Percentiles rank a stretch among this genome's conserved stretches.
phyloP scores from a whole-genome alignment of 2,329 filamentous ascomycete species.

The Apiospora malaysiana region DNA sequence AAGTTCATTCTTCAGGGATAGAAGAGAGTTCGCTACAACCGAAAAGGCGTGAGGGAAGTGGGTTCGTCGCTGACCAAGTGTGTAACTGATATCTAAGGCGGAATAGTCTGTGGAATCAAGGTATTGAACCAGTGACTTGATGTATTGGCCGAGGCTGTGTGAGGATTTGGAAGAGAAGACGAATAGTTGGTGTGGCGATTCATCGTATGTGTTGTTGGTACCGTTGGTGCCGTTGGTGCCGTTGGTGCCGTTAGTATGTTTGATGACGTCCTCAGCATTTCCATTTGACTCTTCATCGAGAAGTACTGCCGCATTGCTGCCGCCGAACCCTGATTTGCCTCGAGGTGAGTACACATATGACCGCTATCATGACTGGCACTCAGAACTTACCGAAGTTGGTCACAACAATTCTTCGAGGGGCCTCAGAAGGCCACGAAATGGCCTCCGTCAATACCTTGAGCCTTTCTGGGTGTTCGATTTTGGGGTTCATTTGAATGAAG shows the following conservation, averaged over 20 bases:
- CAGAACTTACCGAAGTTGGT: conserved; percentile 7
- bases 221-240: no score
- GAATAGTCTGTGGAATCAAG: not conserved
- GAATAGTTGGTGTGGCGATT: not conserved
- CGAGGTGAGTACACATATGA: no score
- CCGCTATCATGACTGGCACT: no score
- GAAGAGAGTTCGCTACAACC: no score
- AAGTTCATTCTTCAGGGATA: no score
- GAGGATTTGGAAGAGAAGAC: not conserved
- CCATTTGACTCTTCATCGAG: not conserved
- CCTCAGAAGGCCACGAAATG: not conserved
- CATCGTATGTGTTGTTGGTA: no score
- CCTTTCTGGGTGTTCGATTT: conserved; percentile 18
- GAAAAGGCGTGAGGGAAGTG: conserved; percentile 32
- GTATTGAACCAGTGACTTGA: not conserved
- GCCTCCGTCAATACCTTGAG: not conserved
- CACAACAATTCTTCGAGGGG: not conserved
- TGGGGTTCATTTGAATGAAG: conserved; percentile 45
- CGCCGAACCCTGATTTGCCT: not conserved
- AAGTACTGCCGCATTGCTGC: not conserved
- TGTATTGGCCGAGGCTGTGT: not conserved
- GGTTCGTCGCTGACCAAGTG: conserved; percentile 37
- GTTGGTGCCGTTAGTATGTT: no score
- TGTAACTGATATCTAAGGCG: conserved; percentile 34
- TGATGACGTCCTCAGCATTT: no score